Percentiles rank a stretch among this genome's conserved stretches.
phyloP scores from a whole-genome alignment of 2,329 filamentous ascomycete species.

The Xylariaceae sp. region DNA sequence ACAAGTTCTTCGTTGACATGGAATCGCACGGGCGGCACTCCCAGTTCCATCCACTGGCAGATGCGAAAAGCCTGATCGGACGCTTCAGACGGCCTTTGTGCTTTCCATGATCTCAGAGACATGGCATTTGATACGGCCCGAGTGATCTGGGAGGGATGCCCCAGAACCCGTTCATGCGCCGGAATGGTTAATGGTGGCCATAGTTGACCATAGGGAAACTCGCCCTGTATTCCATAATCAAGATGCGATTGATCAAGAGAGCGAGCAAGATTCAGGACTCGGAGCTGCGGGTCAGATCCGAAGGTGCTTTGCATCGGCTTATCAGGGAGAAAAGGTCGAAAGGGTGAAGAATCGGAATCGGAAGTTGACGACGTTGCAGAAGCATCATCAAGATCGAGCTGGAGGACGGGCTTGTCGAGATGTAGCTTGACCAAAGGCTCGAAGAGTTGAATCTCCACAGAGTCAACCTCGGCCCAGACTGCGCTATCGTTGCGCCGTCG shows the following conservation, averaged over 20 bases:
- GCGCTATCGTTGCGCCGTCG: conserved; percentile 51
- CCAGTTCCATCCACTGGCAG: conserved; percentile 71
- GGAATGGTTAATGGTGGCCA: conserved; percentile 78
- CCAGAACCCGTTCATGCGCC: conserved; percentile 49
- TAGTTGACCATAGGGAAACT: conserved; percentile 49
- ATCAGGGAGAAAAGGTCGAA: conserved; percentile 43
- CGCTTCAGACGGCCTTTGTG: conserved; percentile 51
- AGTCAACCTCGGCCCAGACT: conserved; percentile 60
- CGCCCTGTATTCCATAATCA: conserved; percentile 24
- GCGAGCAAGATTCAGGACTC: conserved; percentile 64
- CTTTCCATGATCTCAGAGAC: conserved; percentile 25
- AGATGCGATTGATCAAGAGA: conserved; percentile 38
- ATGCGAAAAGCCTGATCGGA: conserved; percentile 71
- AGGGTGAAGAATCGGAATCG: conserved; percentile 3
- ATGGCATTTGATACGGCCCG: conserved; percentile 10
- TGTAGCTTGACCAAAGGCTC: conserved; percentile 67
- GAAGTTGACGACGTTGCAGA: conserved; percentile 20
- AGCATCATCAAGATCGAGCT: conserved; percentile 40
- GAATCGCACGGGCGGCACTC: conserved; percentile 38
- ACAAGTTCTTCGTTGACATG: conserved; percentile 53
- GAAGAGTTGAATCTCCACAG: conserved; percentile 70
- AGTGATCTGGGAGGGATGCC: conserved; percentile 23
- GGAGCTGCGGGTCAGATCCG: conserved; percentile 51
- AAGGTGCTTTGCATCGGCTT: conserved; percentile 50
- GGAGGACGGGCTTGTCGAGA: conserved; percentile 67